Percentiles rank a stretch among this genome's conserved stretches.
Evolutionary conservation across 805 yeast genomes (phyloP).

Genomic region (Starmerella asiatica): DNA sequence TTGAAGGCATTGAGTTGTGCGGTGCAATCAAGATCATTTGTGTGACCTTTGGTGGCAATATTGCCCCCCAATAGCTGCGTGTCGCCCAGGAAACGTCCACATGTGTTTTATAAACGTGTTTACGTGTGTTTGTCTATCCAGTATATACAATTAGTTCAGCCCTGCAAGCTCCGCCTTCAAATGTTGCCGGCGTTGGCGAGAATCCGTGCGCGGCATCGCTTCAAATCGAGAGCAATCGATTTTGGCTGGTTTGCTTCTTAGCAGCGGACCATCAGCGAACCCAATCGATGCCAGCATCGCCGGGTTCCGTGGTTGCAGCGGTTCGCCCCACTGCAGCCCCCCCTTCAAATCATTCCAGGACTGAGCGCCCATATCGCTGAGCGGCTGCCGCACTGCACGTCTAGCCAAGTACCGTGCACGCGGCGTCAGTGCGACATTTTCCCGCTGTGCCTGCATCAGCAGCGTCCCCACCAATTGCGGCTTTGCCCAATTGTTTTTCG

Average conservation of each 20-base stretch:
- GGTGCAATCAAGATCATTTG: no score
- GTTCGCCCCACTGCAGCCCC: constrained; percentile 5
- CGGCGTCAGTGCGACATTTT: constrained; percentile 8
- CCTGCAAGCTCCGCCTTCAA: no score
- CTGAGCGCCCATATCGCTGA: constrained; percentile 8
- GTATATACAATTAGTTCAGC: no score
- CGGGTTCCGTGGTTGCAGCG: constrained; percentile 2
- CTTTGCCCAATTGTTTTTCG: constrained; percentile 1
- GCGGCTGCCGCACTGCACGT: not conserved
- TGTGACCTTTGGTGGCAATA: no score
- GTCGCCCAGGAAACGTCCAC: no score
- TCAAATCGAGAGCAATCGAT: constrained; percentile 4
- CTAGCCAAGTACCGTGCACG: constrained; percentile 13
- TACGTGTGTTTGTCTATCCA: no score
- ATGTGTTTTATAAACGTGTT: no score
- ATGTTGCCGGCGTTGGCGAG: no score
- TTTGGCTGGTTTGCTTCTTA: not conserved
- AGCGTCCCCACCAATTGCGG: constrained; percentile 13
- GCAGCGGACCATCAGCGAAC: constrained; percentile 1
- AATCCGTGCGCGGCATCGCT: constrained; percentile 10
- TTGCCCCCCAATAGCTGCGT: no score
- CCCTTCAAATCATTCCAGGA: constrained; percentile 3
- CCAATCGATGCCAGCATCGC: constrained; percentile 8
- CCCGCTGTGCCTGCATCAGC: constrained; percentile 11
- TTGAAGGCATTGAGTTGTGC: no score